phyloP scores from a whole-genome alignment of 108 stramenopile genomes.

The Epipyxis sp. region DNA sequence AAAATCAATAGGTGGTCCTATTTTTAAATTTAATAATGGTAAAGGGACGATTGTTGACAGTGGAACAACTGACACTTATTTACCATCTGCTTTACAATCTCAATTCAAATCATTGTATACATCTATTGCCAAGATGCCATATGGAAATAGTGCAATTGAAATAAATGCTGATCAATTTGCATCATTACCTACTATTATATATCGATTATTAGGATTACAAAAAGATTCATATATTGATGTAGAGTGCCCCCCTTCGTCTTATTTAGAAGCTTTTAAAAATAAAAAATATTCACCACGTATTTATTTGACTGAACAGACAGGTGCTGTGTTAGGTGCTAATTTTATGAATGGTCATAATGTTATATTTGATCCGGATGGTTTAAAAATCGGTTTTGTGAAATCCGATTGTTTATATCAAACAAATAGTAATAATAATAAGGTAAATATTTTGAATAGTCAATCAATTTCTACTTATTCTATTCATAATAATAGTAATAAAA shows the following conservation, averaged over 20 bases:
- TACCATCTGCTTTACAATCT: slow-evolving; percentile 56
- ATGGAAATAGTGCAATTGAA: slow-evolving; percentile 55
- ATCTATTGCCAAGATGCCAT: slow-evolving; percentile 63
- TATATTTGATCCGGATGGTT: slow-evolving; percentile 81
- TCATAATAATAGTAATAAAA: too few species aligned
- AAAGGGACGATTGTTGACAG: slow-evolving; percentile 87
- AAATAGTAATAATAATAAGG: too few species aligned
- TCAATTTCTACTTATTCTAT: too few species aligned
- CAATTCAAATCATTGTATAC: slow-evolving; percentile 70
- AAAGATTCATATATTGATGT: slow-evolving; percentile 59
- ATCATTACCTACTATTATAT: slow-evolving; percentile 70
- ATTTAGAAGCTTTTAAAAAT: slow-evolving; percentile 40
- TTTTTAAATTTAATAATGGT: slow-evolving; percentile 57
- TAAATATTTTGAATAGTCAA: too few species aligned
- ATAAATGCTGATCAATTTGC: slow-evolving; percentile 62
- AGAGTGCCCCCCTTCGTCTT: slow-evolving; percentile 70
- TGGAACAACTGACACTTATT: slow-evolving; percentile 90
- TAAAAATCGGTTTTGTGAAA: slow-evolving; percentile 81
- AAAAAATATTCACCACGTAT: slow-evolving; percentile 60
- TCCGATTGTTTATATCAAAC: slow-evolving; percentile 1
- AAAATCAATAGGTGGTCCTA: slow-evolving; percentile 18
- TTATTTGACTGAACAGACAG: slow-evolving; percentile 71
- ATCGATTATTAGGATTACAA: slow-evolving; percentile 68
- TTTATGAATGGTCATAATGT: slow-evolving; percentile 91
- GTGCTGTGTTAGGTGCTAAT: slow-evolving; percentile 88